phyloP scores from a whole-genome alignment of 768 basidiomycete species.

The Cyathus striatus region DNA sequence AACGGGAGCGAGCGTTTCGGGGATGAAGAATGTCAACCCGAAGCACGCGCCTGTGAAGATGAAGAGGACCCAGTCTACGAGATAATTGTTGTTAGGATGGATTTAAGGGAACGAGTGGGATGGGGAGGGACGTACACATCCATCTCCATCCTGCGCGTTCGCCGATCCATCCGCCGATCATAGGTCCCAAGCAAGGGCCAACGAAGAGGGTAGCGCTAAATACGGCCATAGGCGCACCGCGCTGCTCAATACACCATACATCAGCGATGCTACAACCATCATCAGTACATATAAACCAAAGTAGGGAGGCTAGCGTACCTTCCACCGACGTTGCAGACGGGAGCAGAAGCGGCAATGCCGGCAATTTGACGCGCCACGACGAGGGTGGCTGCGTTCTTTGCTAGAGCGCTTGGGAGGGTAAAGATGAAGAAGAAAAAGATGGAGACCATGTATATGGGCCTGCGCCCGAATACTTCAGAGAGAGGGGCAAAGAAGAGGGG shows the following conservation, averaged over 20 bases:
- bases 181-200: conserved; percentile 43
- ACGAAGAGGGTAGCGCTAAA: conserved; percentile 46
- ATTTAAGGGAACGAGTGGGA: no score
- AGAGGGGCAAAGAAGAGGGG: conserved; percentile 37
- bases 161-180: conserved; percentile 44
- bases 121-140: conserved; percentile 28
- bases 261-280: conserved; percentile 27
- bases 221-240: conserved; percentile 43
- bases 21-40: conserved; percentile 35
- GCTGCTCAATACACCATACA: conserved; percentile 33
- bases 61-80: conserved; percentile 35
- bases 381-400: conserved; percentile 37
- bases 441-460: conserved; percentile 29
- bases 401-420: conserved; percentile 40
- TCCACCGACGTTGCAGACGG: conserved; percentile 41
- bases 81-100: no score
- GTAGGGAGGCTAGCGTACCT: conserved; percentile 9
- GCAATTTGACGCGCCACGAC: conserved; percentile 39
- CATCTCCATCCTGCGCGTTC: conserved; percentile 40
- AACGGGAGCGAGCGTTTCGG: conserved; percentile 46
- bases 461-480: conserved; percentile 32
- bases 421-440: conserved; percentile 39
- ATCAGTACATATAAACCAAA: not conserved
- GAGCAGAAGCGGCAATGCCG: conserved; percentile 37
- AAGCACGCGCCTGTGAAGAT: conserved; percentile 33